Conservation (phyloP, 2,329 filamentous ascomycete species). For the Cladosporium austrohemisphaericum region DNA sequence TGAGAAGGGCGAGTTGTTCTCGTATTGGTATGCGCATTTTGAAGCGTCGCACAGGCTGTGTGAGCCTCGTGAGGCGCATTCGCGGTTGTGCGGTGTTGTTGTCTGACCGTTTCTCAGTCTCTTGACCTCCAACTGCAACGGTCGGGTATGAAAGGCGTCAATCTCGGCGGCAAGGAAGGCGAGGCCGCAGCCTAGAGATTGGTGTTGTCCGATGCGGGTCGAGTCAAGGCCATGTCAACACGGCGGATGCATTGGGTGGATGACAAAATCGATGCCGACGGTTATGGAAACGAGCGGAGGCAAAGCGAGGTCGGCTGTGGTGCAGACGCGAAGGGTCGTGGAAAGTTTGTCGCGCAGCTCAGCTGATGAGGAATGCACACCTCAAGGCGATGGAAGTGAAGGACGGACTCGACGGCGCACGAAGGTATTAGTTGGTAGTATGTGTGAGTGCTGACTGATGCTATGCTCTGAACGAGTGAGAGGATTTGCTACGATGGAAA, state of each 20-base stretch:
- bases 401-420: too few species aligned
- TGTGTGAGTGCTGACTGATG: too few species aligned
- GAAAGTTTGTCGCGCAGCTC: too few species aligned
- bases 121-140: not conserved
- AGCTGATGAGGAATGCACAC: too few species aligned
- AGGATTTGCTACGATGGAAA: too few species aligned
- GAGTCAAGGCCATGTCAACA: constrained; percentile 6
- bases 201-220: not conserved
- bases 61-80: constrained; percentile 14
- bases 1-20: constrained; percentile 78
- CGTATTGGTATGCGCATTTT: constrained; percentile 81
- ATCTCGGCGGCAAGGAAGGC: not conserved
- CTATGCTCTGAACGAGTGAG: too few species aligned
- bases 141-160: not conserved
- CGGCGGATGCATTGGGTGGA: not conserved
- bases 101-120: not conserved
- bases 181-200: constrained; percentile 1
- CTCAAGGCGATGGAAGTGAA: too few species aligned
- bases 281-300: not conserved
- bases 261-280: not conserved
- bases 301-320: not conserved
- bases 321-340: too few species aligned
- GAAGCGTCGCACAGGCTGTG: not conserved
- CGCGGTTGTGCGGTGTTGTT: not conserved
- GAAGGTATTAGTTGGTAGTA: too few species aligned